A percentile compares a stretch with the other conserved stretches of the same genome.
Conservation (phyloP, 2,329 filamentous ascomycete genomes). For the Monosporascus sp. region DNA sequence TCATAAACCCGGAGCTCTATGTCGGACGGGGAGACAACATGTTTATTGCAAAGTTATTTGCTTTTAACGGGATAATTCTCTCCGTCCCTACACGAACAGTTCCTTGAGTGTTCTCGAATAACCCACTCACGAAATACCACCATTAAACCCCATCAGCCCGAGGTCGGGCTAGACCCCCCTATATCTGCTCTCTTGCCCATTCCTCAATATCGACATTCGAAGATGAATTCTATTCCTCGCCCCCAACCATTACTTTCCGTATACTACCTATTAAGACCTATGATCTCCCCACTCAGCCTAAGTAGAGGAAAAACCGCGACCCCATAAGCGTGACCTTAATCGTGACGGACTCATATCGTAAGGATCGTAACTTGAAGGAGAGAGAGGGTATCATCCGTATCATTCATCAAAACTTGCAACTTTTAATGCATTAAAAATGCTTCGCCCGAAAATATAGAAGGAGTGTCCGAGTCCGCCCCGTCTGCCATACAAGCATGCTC, state of each 20-base stretch:
- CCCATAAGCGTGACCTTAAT: background rate
- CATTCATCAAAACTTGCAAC: background rate
- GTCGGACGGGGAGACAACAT: too few species aligned
- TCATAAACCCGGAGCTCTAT: too few species aligned
- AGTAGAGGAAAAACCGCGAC: background rate
- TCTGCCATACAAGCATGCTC: background rate
- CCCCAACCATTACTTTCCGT: background rate
- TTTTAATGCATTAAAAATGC: background rate
- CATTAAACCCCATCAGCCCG: background rate
- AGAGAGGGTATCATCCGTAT: background rate
- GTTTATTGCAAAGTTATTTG: too few species aligned
- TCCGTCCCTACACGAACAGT: too few species aligned
- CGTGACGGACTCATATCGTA: background rate
- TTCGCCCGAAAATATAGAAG: background rate
- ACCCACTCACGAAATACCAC: background rate
- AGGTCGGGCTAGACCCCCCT: background rate
- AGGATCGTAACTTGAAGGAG: background rate
- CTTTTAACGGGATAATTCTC: too few species aligned
- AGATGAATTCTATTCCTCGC: too few species aligned
- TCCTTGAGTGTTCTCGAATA: too few species aligned
- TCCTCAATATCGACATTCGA: too few species aligned
- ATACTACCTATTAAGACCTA: background rate
- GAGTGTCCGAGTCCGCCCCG: background rate
- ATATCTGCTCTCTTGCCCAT: background rate
- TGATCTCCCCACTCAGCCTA: too few species aligned